A percentile compares a stretch with the other conserved stretches of the same genome.
Conservation (phyloP, 2,329 filamentous ascomycete genomes). For the Fusarium nisikadoi region DNA sequence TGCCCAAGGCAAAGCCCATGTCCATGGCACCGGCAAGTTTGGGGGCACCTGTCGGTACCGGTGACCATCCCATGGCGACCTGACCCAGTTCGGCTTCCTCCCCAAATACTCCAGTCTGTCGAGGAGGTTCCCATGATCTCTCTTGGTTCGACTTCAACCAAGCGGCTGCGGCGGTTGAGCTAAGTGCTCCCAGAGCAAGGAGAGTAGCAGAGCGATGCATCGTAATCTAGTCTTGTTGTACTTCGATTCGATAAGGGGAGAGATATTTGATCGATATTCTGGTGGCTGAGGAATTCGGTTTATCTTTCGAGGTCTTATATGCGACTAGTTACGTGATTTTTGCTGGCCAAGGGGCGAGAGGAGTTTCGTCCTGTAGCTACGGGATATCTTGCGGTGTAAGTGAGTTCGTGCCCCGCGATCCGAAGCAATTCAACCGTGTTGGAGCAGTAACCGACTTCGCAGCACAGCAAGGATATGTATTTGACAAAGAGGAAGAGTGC, state of each 20-base stretch:
- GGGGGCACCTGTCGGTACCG: slow-evolving; percentile 47
- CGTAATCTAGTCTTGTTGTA: background rate
- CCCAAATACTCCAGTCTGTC: slow-evolving; percentile 38
- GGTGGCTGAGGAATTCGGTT: background rate
- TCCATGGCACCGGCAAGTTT: slow-evolving; percentile 46
- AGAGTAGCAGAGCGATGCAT: slow-evolving; percentile 38
- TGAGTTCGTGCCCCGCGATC: slow-evolving; percentile 1
- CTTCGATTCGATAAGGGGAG: background rate
- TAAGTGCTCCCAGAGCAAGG: slow-evolving; percentile 41
- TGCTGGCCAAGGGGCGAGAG: background rate
- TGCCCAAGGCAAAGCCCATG: slow-evolving; percentile 44
- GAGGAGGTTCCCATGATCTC: slow-evolving; percentile 45
- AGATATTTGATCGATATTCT: background rate
- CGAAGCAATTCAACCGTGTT: slow-evolving; percentile 23
- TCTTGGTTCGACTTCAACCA: slow-evolving; percentile 42
- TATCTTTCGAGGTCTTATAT: background rate
- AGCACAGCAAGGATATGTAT: background rate
- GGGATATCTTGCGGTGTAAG: background rate
- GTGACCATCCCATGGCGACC: slow-evolving; percentile 47
- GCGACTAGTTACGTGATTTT: background rate
- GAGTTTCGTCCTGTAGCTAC: background rate
- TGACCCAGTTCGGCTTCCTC: slow-evolving; percentile 31
- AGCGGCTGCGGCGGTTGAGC: slow-evolving; percentile 35
- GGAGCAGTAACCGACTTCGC: background rate
- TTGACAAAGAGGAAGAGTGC: background rate